phyloP scores from a whole-genome alignment of 345 rosid species.

The Reutealis trisperma region DNA sequence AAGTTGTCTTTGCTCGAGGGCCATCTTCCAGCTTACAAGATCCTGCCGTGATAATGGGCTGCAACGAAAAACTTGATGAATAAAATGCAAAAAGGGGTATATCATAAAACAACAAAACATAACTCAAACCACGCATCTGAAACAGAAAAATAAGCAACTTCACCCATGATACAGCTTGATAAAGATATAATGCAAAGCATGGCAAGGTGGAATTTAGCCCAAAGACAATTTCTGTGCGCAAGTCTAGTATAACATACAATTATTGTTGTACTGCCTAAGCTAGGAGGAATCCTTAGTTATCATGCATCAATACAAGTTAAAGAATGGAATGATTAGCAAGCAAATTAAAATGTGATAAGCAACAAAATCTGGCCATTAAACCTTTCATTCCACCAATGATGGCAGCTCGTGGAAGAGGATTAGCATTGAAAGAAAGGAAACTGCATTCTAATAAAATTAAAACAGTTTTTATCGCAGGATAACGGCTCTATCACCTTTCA shows the following conservation, averaged over 20 bases:
- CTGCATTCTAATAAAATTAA: not conserved
- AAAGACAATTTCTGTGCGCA: not conserved
- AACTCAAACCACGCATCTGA: not conserved
- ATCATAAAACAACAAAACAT: not conserved
- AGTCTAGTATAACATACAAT: not conserved
- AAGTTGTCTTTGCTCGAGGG: constrained; percentile 75
- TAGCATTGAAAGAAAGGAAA: not conserved
- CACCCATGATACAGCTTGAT: not conserved
- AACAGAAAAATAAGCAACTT: not conserved
- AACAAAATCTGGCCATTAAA: not conserved
- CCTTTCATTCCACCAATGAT: not conserved
- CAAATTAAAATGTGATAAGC: not conserved
- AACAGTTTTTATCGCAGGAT: constrained; percentile 1
- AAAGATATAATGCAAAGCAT: not conserved
- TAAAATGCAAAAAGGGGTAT: constrained; percentile 11
- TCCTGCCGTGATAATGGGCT: constrained; percentile 93
- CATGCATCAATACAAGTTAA: not conserved
- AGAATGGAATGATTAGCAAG: not conserved
- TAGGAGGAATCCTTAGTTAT: not conserved
- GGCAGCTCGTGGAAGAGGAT: not conserved
- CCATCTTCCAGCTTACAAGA: constrained; percentile 97
- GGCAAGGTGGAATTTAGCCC: not conserved
- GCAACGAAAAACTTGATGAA: constrained; percentile 22
- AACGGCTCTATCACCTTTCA: constrained; percentile 54
- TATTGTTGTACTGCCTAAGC: not conserved